phyloP scores from a whole-genome alignment of 208 protist species.

The Trypanosoma congolense region DNA sequence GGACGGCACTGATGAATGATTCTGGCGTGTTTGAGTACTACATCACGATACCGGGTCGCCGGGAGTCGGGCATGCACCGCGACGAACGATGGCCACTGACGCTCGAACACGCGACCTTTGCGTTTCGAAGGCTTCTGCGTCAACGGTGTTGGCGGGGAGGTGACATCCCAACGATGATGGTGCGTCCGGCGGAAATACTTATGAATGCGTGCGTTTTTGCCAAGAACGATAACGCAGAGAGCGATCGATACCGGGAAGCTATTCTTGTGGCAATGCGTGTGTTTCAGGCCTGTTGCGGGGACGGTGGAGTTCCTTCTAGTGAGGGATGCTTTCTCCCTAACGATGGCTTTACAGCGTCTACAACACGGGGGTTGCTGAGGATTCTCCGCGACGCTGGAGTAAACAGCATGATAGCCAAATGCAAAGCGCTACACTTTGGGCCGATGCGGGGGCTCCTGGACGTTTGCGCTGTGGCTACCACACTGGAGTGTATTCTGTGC shows the following conservation, averaged over 20 bases:
- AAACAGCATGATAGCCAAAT: slow-evolving; percentile 48
- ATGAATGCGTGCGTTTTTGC: slow-evolving; percentile 79
- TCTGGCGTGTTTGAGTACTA: slow-evolving; percentile 46
- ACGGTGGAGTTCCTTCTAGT: not conserved
- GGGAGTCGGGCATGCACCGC: slow-evolving; percentile 28
- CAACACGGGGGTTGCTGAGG: slow-evolving; percentile 11
- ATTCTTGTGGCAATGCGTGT: slow-evolving; percentile 24
- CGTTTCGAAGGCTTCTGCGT: slow-evolving; percentile 27
- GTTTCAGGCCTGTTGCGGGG: not conserved
- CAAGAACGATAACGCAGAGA: slow-evolving; percentile 68
- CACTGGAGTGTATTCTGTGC: slow-evolving; percentile 27
- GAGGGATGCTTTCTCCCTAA: not conserved
- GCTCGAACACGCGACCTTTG: slow-evolving; percentile 34
- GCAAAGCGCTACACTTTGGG: slow-evolving; percentile 50
- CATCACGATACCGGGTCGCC: slow-evolving; percentile 43
- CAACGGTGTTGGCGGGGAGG: slow-evolving; percentile 12
- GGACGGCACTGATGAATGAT: slow-evolving; percentile 41
- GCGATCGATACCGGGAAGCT: slow-evolving; percentile 42
- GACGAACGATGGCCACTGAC: slow-evolving; percentile 38
- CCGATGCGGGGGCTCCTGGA: slow-evolving; percentile 50
- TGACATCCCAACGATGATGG: slow-evolving; percentile 13
- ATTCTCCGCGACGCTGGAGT: slow-evolving; percentile 30
- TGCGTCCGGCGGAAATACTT: slow-evolving; percentile 24
- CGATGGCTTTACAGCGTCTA: not conserved
- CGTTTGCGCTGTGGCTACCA: slow-evolving; percentile 34